These are phyloP conservation scores for Capsella rubella DNA, from an alignment of 441 rosid species.

Conservation along the genomic window DNA sequence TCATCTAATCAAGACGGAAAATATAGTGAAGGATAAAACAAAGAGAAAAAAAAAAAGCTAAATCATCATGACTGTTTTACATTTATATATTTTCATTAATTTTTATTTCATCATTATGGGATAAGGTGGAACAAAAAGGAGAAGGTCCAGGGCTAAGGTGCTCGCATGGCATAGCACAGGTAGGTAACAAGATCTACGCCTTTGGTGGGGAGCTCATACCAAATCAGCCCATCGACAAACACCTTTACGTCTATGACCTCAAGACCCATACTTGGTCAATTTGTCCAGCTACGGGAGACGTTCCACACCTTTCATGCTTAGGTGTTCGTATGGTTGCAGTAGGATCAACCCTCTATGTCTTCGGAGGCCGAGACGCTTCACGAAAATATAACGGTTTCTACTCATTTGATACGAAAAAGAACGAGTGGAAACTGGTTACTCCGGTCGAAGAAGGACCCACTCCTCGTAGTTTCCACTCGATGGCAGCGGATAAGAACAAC, in stretches of 20 bases:
- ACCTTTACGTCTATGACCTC: constrained; percentile 69
- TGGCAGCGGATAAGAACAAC: constrained; percentile 56
- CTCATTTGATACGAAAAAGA: constrained; percentile 63
- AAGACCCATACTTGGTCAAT: constrained; percentile 63
- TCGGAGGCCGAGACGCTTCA: constrained; percentile 77
- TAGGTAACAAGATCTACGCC: constrained; percentile 66
- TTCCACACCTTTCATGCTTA: constrained; percentile 73
- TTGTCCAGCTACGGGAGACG: constrained; percentile 60
- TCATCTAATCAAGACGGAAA: too few relatives aligned
- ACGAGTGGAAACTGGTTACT: constrained; percentile 67
- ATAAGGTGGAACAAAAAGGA: constrained; percentile 71
- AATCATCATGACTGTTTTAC: too few relatives aligned
- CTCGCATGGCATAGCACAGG: constrained; percentile 76
- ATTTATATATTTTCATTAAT: too few relatives aligned
- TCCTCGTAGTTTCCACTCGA: constrained; percentile 85
- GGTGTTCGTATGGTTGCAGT: constrained; percentile 78
- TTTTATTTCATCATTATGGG: too few relatives aligned
- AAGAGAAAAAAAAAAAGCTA: too few relatives aligned
- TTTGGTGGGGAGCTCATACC: constrained; percentile 85
- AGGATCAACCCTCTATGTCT: constrained; percentile 64
- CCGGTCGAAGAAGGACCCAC: constrained; percentile 59
- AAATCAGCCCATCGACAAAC: constrained; percentile 80
- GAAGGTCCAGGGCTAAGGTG: constrained; percentile 78
- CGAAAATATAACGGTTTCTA: constrained; percentile 74
- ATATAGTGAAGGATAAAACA: too few relatives aligned